These are phyloP conservation scores for Ochromonas danica DNA, from an alignment of 108 stramenopile species.

Conservation along the genomic window DNA sequence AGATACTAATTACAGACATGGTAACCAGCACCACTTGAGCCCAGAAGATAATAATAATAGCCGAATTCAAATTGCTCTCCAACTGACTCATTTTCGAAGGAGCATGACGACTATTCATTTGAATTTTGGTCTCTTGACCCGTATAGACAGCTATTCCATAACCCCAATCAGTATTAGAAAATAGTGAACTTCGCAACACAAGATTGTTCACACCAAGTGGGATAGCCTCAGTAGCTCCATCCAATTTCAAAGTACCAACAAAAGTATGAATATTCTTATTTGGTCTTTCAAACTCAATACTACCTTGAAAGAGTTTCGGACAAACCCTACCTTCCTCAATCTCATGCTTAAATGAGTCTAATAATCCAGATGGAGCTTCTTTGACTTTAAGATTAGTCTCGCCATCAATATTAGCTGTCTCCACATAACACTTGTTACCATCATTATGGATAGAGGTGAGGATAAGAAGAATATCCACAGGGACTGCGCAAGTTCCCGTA, in stretches of 20 bases:
- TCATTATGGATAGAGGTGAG: conserved; percentile 21
- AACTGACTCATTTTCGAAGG: conserved; percentile 37
- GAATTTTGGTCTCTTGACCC: conserved; percentile 11
- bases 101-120: conserved; percentile 35
- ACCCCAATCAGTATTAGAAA: conserved; percentile 37
- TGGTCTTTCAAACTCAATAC: conserved; percentile 46
- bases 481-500: neutral
- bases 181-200: neutral
- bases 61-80: conserved; percentile 34
- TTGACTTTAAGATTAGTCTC: conserved; percentile 58
- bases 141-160: conserved; percentile 4
- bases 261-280: conserved; percentile 54
- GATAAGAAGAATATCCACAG: conserved; percentile 19
- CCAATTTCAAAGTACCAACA: conserved; percentile 41
- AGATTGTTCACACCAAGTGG: neutral
- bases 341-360: neutral
- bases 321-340: conserved; percentile 2
- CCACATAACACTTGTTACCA: conserved; percentile 44
- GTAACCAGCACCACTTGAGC: conserved; percentile 35
- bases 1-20: conserved; percentile 2
- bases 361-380: conserved; percentile 35
- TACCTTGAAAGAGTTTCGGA: conserved; percentile 22
- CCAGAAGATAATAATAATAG: conserved; percentile 41
- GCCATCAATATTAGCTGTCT: conserved; percentile 54
- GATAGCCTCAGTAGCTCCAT: conserved; percentile 6